Base-by-base conservation (phyloP, 768 basidiomycete genomes). In the Auriscalpium microsporum region DNA sequence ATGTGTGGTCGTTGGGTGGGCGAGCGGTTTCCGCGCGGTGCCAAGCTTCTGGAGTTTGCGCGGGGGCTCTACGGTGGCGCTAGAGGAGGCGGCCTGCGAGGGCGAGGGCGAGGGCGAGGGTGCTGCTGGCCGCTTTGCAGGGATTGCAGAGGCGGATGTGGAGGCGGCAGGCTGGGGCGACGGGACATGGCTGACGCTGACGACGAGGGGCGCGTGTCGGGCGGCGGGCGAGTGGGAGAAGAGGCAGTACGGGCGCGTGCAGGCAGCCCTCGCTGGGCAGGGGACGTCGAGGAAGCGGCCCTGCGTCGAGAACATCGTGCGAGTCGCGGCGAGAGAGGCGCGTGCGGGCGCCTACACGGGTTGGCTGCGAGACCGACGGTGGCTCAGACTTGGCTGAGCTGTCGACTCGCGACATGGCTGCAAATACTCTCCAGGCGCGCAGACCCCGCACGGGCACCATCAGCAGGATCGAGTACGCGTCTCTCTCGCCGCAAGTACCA, bases 251-350 rank as follows among this genome's bases (percentile, higher is more conserved):
- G 69, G 57, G 17, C 83, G 72, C 1, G 66, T 65, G 64, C 89
- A 90, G 40, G 67, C 55, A 2, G 63, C 49, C 54, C 53, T 63
- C 28, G 81, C 75, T 5, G 88, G 88, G 71, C 89, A 91, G 8
- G 76, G 66, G 10, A 84, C 61, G 5, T 71, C 67, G 23, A 74
- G 76, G 67, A 90, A 89, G 17, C 84, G 75, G 8, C 76, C 74
- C 5, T 78, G 66, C 3, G 77, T 71, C 33, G 84, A 76, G 65
- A 91, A 89, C 89, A 90, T 87, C 4, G 33, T n/a, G n/a, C n/a
- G n/a, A n/a, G n/a, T 42, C 14, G 13, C 17, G 13, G 40, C 6
- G 10, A 23, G 19, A 16, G 33, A 7, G 50, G 38, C 55, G 47
- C 33, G 33, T n/a, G 5, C 17, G 34, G 54, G 36, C 50, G 40